These are phyloP conservation scores for Penicillium sp. DNA, from an alignment of 2,329 filamentous ascomycete species.

Conservation along the genomic window DNA sequence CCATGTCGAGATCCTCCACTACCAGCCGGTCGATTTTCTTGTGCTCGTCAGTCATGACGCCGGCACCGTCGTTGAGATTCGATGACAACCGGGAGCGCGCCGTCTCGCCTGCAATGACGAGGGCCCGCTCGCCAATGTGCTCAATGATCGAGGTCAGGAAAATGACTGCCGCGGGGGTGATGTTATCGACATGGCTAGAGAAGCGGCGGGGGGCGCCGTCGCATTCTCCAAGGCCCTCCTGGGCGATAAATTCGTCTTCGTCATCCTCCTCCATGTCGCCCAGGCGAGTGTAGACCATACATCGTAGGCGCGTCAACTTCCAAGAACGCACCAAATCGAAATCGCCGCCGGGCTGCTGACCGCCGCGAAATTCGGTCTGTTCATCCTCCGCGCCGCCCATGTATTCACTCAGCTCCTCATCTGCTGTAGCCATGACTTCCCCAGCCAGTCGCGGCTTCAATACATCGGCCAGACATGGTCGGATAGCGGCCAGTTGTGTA, in stretches of 20 bases:
- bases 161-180: conserved; percentile 88
- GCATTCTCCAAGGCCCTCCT: conserved; percentile 64
- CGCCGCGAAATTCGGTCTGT: conserved; percentile 56
- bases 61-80: conserved; percentile 49
- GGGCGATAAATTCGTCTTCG: conserved; percentile 80
- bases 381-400: conserved; percentile 74
- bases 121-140: conserved; percentile 83
- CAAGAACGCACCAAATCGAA: conserved; percentile 93
- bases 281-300: conserved; percentile 96
- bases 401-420: conserved; percentile 83
- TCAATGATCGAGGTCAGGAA: conserved; percentile 94
- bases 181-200: conserved; percentile 54
- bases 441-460: conserved; percentile 83
- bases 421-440: conserved; percentile 74
- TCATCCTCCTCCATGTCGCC: conserved; percentile 98
- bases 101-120: conserved; percentile 81
- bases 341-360: conserved; percentile 50
- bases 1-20: conserved; percentile 89
- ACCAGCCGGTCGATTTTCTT: conserved; percentile 59
- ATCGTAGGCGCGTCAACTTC: conserved; percentile 86
- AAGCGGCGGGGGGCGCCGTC: conserved; percentile 55
- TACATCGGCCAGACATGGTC: conserved; percentile 78
- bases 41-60: conserved; percentile 48
- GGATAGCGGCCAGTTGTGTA: conserved; percentile 67
- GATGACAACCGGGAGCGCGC: conserved; percentile 49